Evolutionary conservation across 2,329 filamentous ascomycete genomes (phyloP), one percentile per base, ranked within the genome.

Genomic region (Alternaria ethzedia): DNA sequence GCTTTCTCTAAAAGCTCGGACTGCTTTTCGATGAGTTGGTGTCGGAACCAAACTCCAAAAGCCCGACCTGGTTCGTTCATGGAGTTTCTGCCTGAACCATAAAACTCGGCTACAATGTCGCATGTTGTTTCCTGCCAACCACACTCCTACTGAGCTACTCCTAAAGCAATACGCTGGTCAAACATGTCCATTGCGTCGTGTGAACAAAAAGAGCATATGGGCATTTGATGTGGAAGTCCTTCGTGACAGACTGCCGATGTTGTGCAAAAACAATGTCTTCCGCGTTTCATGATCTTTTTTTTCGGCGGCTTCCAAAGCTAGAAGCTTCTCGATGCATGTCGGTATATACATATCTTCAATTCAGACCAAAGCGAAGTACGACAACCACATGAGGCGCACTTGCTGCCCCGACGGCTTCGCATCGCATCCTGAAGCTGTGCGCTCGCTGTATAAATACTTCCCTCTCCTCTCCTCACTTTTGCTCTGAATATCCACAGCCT

Each of bases 161-260:
- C 15, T 0, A 41, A n/a, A 41, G 15, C 15, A 10, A 0, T n/a
- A 1, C 15, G 30, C 0, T 32, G 30, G 6, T 3, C 1, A 2
- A 5, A 6, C 11, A 12, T 30, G 5, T 30, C 4, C 5, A 2
- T 30, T 5, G 5, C 28, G 28, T 30, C 28, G 4, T 30, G 11
- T 11, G 25, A 8, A 3, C 32, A n/a, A n/a, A 36, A 36, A 4
- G 13, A 8, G 6, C 30, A 15, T 7, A 1, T 7, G 3, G 6
- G 1, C 30, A 15, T 4, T 36, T 8, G 6, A 36, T 15, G 30
- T 36, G 7, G 4, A 41, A 41, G 0, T n/a, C 4, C 15, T 41
- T 10, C 8, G 32, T 36, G 32, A 36, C 30, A 15, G 13, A 32
- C 30, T 32, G 30, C 30, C 30, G 4, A 6, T 32, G 2, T 32